Conservation (phyloP, 2,329 filamentous ascomycete genomes). For the Colletotrichum echinochloae region DNA sequence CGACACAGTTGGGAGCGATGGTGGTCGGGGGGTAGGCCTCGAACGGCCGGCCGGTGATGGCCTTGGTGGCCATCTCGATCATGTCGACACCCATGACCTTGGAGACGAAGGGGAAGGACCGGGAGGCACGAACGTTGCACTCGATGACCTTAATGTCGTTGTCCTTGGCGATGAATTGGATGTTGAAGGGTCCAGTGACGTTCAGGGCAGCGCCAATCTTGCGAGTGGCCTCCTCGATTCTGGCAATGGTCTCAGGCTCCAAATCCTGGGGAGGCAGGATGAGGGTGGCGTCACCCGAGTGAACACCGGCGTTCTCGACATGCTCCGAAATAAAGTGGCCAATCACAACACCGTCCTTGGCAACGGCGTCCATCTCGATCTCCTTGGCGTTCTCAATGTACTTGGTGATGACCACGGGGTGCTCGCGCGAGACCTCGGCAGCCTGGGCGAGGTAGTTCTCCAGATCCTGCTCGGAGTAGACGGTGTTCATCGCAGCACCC, state of each 20-base stretch:
- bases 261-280: conserved; percentile 96
- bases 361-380: conserved; percentile 99
- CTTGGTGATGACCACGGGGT: conserved; percentile 98
- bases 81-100: conserved; percentile 98
- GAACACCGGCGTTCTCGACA: conserved; percentile 97
- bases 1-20: conserved; percentile 85
- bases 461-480: conserved; percentile 94
- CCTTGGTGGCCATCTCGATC: conserved; percentile 98
- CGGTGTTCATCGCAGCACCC: conserved; percentile 98
- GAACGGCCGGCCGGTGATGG: conserved; percentile 88
- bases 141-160: conserved; percentile 99
- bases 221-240: conserved; percentile 93
- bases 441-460: conserved; percentile 91
- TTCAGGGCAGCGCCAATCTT: conserved; percentile 97
- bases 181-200: conserved; percentile 97
- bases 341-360: conserved; percentile 87
- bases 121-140: conserved; percentile 95
- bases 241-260: conserved; percentile 85
- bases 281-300: conserved; percentile 96
- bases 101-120: conserved; percentile 97
- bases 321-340: conserved; percentile 99
- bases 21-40: conserved; percentile 82
- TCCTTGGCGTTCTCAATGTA: conserved; percentile 99
- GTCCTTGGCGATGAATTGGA: conserved; percentile 99
- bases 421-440: conserved; percentile 90